phyloP scores from a whole-genome alignment of 768 basidiomycete genomes.

The Candolleomyces aberdarensis region DNA sequence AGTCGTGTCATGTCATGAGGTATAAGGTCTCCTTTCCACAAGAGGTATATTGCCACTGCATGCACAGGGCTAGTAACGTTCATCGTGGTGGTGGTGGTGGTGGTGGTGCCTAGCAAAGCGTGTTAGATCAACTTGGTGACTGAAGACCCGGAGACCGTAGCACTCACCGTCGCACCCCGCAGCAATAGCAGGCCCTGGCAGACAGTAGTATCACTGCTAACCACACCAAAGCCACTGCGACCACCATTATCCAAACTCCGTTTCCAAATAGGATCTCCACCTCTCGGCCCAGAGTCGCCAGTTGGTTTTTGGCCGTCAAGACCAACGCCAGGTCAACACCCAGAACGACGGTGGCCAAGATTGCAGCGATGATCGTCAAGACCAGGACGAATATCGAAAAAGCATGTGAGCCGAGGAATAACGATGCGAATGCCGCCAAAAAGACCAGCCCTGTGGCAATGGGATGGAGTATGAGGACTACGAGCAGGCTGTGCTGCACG shows the following conservation, averaged over 20 bases:
- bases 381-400: conserved; percentile 59
- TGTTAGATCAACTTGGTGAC: neutral
- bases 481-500: conserved; percentile 47
- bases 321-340: conserved; percentile 64
- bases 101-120: neutral
- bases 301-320: conserved; percentile 42
- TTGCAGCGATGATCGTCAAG: conserved; percentile 50
- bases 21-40: neutral
- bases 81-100: neutral
- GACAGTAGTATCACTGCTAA: conserved; percentile 57
- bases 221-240: conserved; percentile 55
- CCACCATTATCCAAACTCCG: conserved; percentile 70
- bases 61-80: neutral
- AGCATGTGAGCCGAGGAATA: conserved; percentile 57
- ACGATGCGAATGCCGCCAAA: conserved; percentile 45
- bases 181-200: conserved; percentile 63
- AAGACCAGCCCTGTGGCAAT: conserved; percentile 59
- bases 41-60: neutral
- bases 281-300: conserved; percentile 32
- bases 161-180: conserved; percentile 45
- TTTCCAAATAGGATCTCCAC: conserved; percentile 58
- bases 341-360: conserved; percentile 54
- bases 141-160: neutral
- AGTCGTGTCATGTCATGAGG: neutral
- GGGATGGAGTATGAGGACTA: conserved; percentile 68